These are phyloP conservation scores for Oemleria cerasiformis DNA, from an alignment of 306 rosid species.

Conservation along the genomic window DNA sequence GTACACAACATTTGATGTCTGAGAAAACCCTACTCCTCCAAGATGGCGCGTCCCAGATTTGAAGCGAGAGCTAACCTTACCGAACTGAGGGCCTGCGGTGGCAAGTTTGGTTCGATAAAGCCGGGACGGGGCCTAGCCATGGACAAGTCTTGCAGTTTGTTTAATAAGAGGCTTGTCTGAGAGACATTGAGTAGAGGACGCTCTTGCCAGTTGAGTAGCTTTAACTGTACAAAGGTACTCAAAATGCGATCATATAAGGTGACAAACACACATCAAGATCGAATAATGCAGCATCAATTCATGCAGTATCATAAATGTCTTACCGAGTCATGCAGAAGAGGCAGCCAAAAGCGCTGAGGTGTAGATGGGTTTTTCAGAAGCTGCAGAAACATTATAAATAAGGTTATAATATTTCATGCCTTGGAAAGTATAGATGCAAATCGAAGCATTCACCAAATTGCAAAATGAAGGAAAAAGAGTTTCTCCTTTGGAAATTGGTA, in stretches of 20 bases:
- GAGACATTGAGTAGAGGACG: constrained; percentile 67
- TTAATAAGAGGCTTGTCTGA: constrained; percentile 73
- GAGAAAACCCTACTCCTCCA: constrained; percentile 43
- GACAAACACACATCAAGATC: background rate
- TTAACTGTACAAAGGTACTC: constrained; percentile 53
- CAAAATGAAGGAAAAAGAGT: background rate
- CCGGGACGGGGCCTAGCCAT: constrained; percentile 67
- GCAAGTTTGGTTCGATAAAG: constrained; percentile 52
- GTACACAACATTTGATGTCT: background rate
- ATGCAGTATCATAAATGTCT: constrained; percentile 15
- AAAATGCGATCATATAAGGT: background rate
- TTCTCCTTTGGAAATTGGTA: background rate
- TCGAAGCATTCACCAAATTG: background rate
- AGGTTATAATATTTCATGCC: background rate
- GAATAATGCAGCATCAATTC: background rate
- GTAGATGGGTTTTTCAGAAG: constrained; percentile 89
- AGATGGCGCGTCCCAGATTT: constrained; percentile 82
- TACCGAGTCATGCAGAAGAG: constrained; percentile 86
- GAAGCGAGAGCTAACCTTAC: constrained; percentile 83
- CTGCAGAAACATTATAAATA: constrained; percentile 37
- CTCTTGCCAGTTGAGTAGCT: constrained; percentile 74
- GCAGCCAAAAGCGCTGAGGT: constrained; percentile 93
- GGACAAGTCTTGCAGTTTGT: constrained; percentile 81
- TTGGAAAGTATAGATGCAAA: background rate
- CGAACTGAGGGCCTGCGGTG: constrained; percentile 54